Base-by-base conservation (phyloP, 371 early-diverging fungal species). In the Chytridium lagenaria region DNA sequence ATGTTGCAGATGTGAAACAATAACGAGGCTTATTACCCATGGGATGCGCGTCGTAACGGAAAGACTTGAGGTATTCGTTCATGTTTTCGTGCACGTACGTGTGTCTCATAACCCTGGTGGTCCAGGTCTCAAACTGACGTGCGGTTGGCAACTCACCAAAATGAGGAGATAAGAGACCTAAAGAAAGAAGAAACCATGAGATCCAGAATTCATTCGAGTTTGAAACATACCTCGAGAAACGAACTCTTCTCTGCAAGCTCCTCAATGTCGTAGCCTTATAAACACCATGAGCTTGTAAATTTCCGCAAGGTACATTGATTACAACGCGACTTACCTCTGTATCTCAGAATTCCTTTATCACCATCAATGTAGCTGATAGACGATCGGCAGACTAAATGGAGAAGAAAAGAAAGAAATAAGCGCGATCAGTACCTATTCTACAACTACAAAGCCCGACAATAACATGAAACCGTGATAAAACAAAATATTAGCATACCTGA, bases 341-440 rank as follows among this genome's bases (percentile, higher is more conserved):
- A 77, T 33, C 79, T 26, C 3, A 78, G 73, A 51, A 78, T 78
- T n/a, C 89, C 90, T 63, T 83, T 81, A 63, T 89, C 90, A 57
- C 90, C 90, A 74, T 90, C 89, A 74, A 90, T 89, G 69, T 88
- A 85, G 36, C 83, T 86, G 73, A 88, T 89, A 39, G 86, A 72
- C 63, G 83, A 89, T 26, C 78, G 70, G 65, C 83, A 83, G 2
- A 83, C 83, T 67, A 38, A 3, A 23, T 57, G 15, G 23, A 5
- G 10, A 7, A 7, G 26, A 57, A 57, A 10, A 5, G 23, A 30
- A 37, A 34, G 23, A 63, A 63, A 31, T 30, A 57, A 10, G 15
- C 30, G 5, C n/a, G 7, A 57, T n/a, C n/a, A n/a, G n/a, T n/a
- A n/a, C n/a, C n/a, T n/a, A n/a, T n/a, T n/a, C n/a, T n/a, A n/a